phyloP scores from a whole-genome alignment of 257 asterid species.

The Solanum arcanum region DNA sequence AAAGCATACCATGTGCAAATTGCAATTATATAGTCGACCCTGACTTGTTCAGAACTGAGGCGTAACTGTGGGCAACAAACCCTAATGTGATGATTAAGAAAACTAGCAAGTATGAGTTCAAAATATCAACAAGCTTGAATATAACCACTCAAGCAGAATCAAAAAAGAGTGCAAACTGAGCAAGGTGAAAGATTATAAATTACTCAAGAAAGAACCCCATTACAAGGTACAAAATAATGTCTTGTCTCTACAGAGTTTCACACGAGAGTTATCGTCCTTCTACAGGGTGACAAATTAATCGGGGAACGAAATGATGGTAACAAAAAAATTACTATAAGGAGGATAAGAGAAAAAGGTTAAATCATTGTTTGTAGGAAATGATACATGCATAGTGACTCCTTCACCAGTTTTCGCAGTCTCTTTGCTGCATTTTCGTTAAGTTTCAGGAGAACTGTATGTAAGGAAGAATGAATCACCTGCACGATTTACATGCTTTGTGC shows the following conservation, averaged over 20 bases:
- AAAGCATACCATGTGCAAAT: background rate
- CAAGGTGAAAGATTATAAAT: background rate
- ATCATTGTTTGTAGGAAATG: background rate
- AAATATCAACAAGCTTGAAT: background rate
- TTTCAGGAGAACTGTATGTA: background rate
- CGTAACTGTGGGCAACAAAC: no score
- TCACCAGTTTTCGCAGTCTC: background rate
- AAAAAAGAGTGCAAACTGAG: background rate
- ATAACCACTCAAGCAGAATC: background rate
- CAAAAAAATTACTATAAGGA: background rate
- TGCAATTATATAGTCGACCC: background rate
- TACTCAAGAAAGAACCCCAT: background rate
- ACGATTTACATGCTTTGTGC: background rate
- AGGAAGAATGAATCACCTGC: background rate
- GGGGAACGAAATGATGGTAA: background rate
- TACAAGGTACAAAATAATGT: background rate
- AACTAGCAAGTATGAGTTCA: background rate
- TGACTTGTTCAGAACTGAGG: background rate
- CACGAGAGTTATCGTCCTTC: background rate
- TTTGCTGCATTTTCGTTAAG: background rate
- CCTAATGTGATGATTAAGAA: background rate
- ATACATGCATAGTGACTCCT: background rate
- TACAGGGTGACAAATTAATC: background rate
- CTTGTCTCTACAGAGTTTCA: constrained; percentile 7
- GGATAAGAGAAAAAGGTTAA: background rate